These are phyloP conservation scores for Colletotrichum sp. DNA, from an alignment of 2,329 filamentous ascomycete genomes.

Conservation along the genomic window DNA sequence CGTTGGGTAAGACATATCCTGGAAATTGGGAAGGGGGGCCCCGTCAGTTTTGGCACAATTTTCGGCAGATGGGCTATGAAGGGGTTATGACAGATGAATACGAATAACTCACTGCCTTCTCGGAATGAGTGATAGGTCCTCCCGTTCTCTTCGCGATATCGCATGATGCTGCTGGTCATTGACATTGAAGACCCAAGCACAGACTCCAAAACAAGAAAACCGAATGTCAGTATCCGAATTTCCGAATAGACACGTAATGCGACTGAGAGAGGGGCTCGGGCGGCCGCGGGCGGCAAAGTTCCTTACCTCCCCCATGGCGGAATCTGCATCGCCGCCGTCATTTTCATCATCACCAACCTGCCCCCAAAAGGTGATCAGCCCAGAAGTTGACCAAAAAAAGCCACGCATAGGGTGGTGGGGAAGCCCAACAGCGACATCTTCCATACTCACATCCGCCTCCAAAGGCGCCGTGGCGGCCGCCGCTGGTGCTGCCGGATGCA, in stretches of 20 bases:
- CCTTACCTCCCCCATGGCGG: not conserved
- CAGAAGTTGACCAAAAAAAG: not conserved
- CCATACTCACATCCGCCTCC: not conserved
- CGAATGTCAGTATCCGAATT: not conserved
- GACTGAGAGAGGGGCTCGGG: not conserved
- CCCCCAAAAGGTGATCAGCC: not conserved
- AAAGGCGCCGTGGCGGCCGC: not conserved
- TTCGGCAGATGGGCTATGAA: not conserved
- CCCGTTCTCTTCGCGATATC: constrained; percentile 43
- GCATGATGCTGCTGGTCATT: constrained; percentile 39
- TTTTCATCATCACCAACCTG: not conserved
- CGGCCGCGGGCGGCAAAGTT: not conserved
- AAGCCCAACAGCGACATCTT: not conserved
- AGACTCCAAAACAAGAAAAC: not conserved
- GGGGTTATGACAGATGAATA: not conserved
- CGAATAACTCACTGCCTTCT: constrained; percentile 22
- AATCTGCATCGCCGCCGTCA: not conserved
- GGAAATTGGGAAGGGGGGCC: not conserved
- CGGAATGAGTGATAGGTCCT: constrained; percentile 41
- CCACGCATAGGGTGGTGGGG: not conserved
- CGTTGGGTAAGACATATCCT: constrained; percentile 31
- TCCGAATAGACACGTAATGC: not conserved
- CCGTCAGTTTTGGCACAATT: not conserved
- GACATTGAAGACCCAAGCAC: constrained; percentile 31
- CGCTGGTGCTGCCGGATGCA: not conserved